Evolutionary conservation across 805 yeast genomes (phyloP).

Genomic region (Yamadazyma phyllophila): DNA sequence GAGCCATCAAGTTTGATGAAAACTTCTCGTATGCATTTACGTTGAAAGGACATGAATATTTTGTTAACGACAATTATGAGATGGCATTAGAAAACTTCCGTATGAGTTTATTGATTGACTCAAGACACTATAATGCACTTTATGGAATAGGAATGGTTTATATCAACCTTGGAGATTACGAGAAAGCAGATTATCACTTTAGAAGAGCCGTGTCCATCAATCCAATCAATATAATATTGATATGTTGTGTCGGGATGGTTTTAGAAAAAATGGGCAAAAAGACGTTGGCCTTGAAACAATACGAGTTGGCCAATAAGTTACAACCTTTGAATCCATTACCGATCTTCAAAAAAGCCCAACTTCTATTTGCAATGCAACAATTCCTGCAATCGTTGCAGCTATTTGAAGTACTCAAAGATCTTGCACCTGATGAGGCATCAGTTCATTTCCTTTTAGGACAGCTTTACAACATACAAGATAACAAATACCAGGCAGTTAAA

Average conservation of each 20-base stretch:
- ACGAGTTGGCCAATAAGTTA: slow-evolving; percentile 75
- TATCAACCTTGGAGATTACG: slow-evolving; percentile 79
- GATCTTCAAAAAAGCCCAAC: slow-evolving; percentile 82
- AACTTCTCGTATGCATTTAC: slow-evolving; percentile 86
- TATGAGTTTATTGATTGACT: slow-evolving; percentile 70
- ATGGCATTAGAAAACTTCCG: slow-evolving; percentile 83
- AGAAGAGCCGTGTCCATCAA: slow-evolving; percentile 84
- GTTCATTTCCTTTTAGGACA: slow-evolving; percentile 90
- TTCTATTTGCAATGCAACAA: slow-evolving; percentile 66
- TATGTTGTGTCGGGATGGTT: slow-evolving; percentile 94
- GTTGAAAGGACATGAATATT: slow-evolving; percentile 88
- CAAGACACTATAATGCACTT: slow-evolving; percentile 87
- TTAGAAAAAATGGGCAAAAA: slow-evolving; percentile 70
- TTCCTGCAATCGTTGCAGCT: slow-evolving; percentile 70
- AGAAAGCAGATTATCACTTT: slow-evolving; percentile 82
- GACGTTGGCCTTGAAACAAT: slow-evolving; percentile 75
- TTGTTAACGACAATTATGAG: slow-evolving; percentile 86
- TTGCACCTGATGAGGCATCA: slow-evolving; percentile 93
- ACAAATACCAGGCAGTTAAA: slow-evolving; percentile 73
- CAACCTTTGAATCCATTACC: slow-evolving; percentile 88
- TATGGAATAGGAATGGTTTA: slow-evolving; percentile 96
- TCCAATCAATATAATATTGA: slow-evolving; percentile 83
- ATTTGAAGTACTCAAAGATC: slow-evolving; percentile 65
- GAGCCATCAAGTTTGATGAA: slow-evolving; percentile 68
- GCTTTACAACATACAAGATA: slow-evolving; percentile 71